Percentiles rank a stretch among this genome's conserved stretches.
phyloP scores from a whole-genome alignment of 768 basidiomycete species.

The Chalciporus sphaerocephalus region DNA sequence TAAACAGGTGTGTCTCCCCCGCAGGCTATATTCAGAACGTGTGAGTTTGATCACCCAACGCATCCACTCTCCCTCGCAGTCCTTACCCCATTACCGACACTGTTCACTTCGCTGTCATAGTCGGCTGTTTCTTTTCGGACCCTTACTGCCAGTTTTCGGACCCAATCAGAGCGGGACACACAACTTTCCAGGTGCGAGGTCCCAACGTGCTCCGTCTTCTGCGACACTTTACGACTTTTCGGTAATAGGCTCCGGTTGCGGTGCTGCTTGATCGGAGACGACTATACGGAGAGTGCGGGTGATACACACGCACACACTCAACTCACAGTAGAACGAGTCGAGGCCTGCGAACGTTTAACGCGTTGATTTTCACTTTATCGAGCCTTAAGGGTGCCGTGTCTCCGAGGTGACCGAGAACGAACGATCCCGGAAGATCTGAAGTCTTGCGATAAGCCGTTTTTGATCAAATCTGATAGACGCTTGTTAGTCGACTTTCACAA shows the following conservation, averaged over 20 bases:
- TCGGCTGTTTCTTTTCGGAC: neutral
- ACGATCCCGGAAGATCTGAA: neutral
- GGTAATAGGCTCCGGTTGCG: neutral
- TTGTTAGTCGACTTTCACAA: constrained; percentile 2
- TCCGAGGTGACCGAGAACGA: neutral
- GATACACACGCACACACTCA: neutral
- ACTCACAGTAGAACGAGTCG: neutral
- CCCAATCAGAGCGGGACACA: neutral
- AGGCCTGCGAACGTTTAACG: neutral
- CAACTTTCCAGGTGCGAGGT: neutral
- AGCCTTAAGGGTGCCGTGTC: neutral
- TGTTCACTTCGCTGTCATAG: neutral
- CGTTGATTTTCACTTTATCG: neutral
- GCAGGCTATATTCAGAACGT: neutral
- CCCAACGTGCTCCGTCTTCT: constrained; percentile 1
- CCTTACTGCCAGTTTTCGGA: neutral
- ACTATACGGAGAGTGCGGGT: neutral
- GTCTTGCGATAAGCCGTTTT: neutral
- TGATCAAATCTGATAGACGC: constrained; percentile 1
- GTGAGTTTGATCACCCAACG: neutral
- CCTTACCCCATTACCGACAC: neutral
- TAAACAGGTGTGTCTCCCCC: constrained; percentile 7
- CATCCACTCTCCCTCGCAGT: neutral
- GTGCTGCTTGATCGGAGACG: neutral
- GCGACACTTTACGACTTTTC: neutral